Evolutionary conservation across 805 yeast species (phyloP).

Genomic region (Cyberlindnera mississippiensis): DNA sequence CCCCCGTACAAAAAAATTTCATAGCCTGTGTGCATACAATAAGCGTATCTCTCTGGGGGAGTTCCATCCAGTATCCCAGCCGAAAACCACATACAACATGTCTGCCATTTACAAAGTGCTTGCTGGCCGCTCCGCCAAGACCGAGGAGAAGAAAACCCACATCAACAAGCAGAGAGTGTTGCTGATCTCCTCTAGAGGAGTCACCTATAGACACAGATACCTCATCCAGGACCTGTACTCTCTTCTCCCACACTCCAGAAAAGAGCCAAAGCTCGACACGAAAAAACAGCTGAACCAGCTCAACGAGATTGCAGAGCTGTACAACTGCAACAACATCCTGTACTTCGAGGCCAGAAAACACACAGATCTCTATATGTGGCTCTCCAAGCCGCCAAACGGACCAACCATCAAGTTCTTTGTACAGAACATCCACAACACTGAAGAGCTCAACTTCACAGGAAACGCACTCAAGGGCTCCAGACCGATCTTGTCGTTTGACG

Average conservation of each 20-base stretch:
- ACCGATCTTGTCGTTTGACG: conserved; percentile 88
- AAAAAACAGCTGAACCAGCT: conserved; percentile 84
- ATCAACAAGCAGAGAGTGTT: conserved; percentile 86
- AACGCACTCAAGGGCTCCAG: conserved; percentile 94
- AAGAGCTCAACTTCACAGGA: conserved; percentile 94
- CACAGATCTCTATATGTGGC: conserved; percentile 90
- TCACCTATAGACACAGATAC: conserved; percentile 93
- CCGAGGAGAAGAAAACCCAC: conserved; percentile 45
- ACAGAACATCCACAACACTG: conserved; percentile 93
- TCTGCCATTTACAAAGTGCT: conserved; percentile 71
- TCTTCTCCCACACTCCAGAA: conserved; percentile 89
- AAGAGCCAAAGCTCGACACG: conserved; percentile 93
- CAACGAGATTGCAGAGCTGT: conserved; percentile 93
- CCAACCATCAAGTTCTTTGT: conserved; percentile 93
- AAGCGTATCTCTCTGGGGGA: neutral
- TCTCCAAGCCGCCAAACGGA: conserved; percentile 96
- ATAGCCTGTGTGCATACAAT: conserved; percentile 7
- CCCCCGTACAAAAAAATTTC: conserved; percentile 11
- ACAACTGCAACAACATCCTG: conserved; percentile 93
- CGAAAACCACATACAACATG: conserved; percentile 46
- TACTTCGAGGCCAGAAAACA: conserved; percentile 96
- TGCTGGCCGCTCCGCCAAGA: conserved; percentile 40
- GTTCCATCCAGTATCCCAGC: no score
- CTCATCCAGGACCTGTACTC: conserved; percentile 74
- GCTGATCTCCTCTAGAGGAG: conserved; percentile 90